These are phyloP conservation scores for Shiraia bambusicola DNA, from an alignment of 2,329 filamentous ascomycete species.

Conservation along the genomic window DNA sequence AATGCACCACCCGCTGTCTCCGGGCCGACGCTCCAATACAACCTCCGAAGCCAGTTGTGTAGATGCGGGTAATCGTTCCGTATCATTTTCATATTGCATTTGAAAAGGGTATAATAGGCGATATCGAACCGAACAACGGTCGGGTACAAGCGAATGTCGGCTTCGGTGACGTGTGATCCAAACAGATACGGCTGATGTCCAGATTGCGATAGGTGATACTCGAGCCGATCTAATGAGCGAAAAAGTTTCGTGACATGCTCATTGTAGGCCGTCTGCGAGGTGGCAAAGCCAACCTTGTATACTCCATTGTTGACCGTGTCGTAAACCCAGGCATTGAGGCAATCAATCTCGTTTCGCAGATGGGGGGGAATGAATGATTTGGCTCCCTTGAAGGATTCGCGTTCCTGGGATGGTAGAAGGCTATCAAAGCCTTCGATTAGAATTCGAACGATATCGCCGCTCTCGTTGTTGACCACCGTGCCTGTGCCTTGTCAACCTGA, in stretches of 20 bases:
- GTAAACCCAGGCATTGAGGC: conserved; percentile 79
- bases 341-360: conserved; percentile 70
- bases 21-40: conserved; percentile 71
- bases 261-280: conserved; percentile 79
- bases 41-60: conserved; percentile 74
- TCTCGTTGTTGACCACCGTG: conserved; percentile 41
- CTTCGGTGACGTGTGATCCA: conserved; percentile 58
- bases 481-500: conserved; percentile 17
- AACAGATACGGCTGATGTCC: conserved; percentile 68
- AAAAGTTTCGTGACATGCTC: conserved; percentile 72
- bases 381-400: conserved; percentile 53
- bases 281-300: conserved; percentile 74
- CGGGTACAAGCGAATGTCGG: conserved; percentile 52
- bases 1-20: conserved; percentile 33
- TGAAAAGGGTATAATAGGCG: conserved; percentile 60
- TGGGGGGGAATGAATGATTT: conserved; percentile 68
- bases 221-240: conserved; percentile 71
- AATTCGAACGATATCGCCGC: conserved; percentile 38
- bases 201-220: conserved; percentile 63
- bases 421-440: conserved; percentile 37
- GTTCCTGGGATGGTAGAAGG: conserved; percentile 50
- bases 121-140: conserved; percentile 63
- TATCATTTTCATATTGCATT: conserved; percentile 83
- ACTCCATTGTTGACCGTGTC: conserved; percentile 58
- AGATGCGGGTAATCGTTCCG: conserved; percentile 77